Percentiles rank a stretch among this genome's conserved stretches.
Evolutionary conservation across 164 flowering plant genomes (phyloP).

Genomic region (Kalanchoe fedtschenkoi): DNA sequence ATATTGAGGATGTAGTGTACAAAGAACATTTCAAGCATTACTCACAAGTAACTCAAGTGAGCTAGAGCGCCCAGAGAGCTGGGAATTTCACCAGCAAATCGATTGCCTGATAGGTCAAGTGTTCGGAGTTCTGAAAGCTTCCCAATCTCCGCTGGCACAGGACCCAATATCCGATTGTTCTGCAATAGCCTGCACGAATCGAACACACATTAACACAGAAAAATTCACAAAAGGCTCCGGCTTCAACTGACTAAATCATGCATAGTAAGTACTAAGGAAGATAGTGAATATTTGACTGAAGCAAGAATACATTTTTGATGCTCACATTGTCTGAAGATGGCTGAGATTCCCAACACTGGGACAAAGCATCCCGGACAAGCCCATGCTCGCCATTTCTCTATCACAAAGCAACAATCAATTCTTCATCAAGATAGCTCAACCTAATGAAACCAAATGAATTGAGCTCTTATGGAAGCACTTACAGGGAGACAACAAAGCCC

Average conservation of each 20-base stretch:
- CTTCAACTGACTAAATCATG: background rate
- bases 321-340: constrained; percentile 75
- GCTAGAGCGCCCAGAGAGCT: constrained; percentile 62
- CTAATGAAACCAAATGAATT: background rate
- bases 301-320: background rate
- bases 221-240: background rate
- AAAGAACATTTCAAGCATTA: constrained; percentile 4
- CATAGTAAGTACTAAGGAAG: background rate
- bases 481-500: constrained; percentile 86
- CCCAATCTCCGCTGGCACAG: constrained; percentile 72
- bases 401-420: background rate
- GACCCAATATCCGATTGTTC: constrained; percentile 69
- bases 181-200: constrained; percentile 58
- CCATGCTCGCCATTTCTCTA: constrained; percentile 76
- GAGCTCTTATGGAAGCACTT: constrained; percentile 13
- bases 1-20: background rate
- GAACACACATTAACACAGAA: background rate
- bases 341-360: constrained; percentile 77
- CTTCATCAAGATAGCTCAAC: background rate
- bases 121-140: constrained; percentile 64
- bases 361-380: constrained; percentile 68
- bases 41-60: constrained; percentile 80
- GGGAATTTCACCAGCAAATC: constrained; percentile 73
- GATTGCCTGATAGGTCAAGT: constrained; percentile 82
- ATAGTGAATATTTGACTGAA: background rate